These are phyloP conservation scores for Solanum etuberosum DNA, from an alignment of 257 asterid genomes.

Conservation along the genomic window DNA sequence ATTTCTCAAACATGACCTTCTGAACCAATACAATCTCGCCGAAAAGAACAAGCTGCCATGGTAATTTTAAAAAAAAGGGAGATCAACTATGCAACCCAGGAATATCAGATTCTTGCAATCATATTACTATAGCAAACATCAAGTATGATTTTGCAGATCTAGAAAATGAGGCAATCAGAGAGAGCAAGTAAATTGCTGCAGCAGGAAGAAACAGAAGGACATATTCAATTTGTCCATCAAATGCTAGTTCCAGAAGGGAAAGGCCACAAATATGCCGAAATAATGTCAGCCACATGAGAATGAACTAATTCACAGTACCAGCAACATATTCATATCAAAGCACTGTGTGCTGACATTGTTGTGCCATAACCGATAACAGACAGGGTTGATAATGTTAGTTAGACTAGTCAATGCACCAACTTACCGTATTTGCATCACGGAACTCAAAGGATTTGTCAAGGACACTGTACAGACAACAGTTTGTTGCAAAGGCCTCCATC, in stretches of 20 bases:
- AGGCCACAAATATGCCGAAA: background rate
- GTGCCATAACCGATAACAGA: background rate
- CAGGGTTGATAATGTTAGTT: background rate
- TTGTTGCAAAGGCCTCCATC: conserved; percentile 66
- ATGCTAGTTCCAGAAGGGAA: background rate
- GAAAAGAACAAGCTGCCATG: conserved; percentile 56
- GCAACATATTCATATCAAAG: background rate
- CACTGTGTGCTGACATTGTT: background rate
- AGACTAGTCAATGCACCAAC: conserved; percentile 13
- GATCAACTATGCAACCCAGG: background rate
- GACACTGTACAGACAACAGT: conserved; percentile 88
- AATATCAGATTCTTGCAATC: background rate
- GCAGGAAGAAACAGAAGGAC: background rate
- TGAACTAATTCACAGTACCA: background rate
- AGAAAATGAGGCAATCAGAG: background rate
- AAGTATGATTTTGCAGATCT: background rate
- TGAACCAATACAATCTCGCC: conserved; percentile 81
- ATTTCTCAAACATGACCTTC: conserved; percentile 83
- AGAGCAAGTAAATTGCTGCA: background rate
- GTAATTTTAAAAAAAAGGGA: background rate
- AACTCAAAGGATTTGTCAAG: conserved; percentile 87
- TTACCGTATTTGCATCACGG: conserved; percentile 89
- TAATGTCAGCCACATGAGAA: background rate
- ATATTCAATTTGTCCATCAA: background rate
- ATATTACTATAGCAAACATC: background rate